Percentiles rank a stretch among this genome's conserved stretches.
Evolutionary conservation across 768 basidiomycete species (phyloP).

Genomic region (Hemileccinum impolitum): DNA sequence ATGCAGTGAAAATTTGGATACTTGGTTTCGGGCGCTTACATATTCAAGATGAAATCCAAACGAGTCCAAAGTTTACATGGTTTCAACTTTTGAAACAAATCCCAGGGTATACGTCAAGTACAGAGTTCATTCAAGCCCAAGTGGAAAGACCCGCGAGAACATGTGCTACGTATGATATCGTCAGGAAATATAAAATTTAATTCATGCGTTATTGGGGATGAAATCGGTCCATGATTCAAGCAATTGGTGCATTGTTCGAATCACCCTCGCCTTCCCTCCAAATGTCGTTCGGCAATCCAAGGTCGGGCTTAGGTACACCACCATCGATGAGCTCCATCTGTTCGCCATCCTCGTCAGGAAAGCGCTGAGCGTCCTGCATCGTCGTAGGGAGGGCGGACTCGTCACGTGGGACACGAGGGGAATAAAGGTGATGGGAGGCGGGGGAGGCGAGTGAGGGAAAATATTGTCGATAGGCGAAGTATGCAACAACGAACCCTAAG

Average conservation of each 20-base stretch:
- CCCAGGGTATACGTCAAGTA: background rate
- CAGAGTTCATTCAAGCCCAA: background rate
- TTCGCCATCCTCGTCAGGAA: conserved; percentile 20
- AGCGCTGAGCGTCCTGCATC: conserved; percentile 13
- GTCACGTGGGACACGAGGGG: conserved; percentile 57
- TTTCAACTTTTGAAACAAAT: background rate
- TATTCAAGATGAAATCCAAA: too few relatives aligned
- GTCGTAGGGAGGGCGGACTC: conserved; percentile 41
- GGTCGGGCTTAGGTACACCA: conserved; percentile 9
- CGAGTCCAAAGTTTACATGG: background rate
- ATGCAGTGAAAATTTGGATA: background rate
- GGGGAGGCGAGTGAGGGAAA: conserved; percentile 69
- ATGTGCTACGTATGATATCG: background rate
- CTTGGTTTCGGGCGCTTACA: too few relatives aligned
- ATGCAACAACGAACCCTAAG: conserved; percentile 69
- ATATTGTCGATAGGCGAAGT: conserved; percentile 80
- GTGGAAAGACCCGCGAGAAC: background rate
- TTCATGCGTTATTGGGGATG: background rate
- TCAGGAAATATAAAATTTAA: background rate
- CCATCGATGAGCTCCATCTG: conserved; percentile 26
- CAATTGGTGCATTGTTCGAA: conserved; percentile 18
- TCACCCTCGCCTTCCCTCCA: conserved; percentile 34
- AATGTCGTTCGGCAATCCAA: conserved; percentile 3
- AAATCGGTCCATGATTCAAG: conserved; percentile 6
- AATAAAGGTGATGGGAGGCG: conserved; percentile 64